Conservation (phyloP, 169 alveolate species). For the Babesia ovis region DNA sequence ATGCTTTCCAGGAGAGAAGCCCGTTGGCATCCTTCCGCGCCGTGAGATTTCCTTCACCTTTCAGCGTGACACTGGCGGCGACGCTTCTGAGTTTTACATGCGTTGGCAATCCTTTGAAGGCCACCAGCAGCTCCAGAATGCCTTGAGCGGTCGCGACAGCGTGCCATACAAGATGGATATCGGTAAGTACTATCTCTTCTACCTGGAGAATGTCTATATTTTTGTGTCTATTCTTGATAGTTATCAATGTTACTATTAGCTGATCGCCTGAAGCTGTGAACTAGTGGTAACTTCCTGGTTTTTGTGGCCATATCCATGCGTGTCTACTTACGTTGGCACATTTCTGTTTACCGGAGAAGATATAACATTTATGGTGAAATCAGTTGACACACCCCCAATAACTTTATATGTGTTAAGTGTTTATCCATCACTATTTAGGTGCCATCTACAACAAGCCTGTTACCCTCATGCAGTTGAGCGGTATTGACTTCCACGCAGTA, state of each 20-base stretch:
- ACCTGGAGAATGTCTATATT: too few relatives aligned
- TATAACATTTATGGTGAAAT: too few relatives aligned
- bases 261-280: too few relatives aligned
- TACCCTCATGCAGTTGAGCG: constrained; percentile 76
- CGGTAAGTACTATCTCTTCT: constrained; percentile 53
- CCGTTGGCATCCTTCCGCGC: constrained; percentile 22
- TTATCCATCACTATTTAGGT: constrained; percentile 83
- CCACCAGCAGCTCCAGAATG: constrained; percentile 29
- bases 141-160: constrained; percentile 37
- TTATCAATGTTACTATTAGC: too few relatives aligned
- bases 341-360: too few relatives aligned
- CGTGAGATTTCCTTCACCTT: constrained; percentile 63
- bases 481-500: constrained; percentile 70
- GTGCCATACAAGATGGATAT: constrained; percentile 68
- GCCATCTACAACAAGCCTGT: constrained; percentile 90
- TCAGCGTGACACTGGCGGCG: constrained; percentile 38
- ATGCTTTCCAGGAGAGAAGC: constrained; percentile 17
- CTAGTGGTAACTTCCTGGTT: too few relatives aligned
- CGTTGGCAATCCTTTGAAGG: constrained; percentile 62
- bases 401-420: not conserved
- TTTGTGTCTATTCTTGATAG: too few relatives aligned
- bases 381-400: too few relatives aligned
- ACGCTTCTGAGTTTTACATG: constrained; percentile 34
- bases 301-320: too few relatives aligned
- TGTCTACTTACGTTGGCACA: too few relatives aligned